These are phyloP conservation scores for Cladosporium sp. DNA, from an alignment of 2,329 filamentous ascomycete genomes.

Conservation along the genomic window DNA sequence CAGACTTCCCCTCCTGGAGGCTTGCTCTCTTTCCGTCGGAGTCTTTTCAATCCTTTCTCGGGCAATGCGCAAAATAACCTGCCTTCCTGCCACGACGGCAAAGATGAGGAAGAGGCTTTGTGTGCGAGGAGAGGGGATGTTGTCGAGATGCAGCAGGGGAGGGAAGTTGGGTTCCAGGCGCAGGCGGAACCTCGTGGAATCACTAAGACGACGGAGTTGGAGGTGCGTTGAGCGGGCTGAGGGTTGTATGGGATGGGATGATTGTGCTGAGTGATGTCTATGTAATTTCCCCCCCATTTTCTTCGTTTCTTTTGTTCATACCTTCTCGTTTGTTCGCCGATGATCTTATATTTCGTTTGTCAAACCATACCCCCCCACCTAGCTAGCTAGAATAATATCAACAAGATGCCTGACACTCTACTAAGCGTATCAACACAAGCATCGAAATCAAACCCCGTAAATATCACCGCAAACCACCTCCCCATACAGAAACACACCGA, in stretches of 20 bases:
- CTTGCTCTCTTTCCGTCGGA: not conserved
- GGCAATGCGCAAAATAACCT: not conserved
- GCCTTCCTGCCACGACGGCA: not conserved
- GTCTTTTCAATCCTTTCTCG: conserved; percentile 3
- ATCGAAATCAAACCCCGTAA: too few relatives aligned
- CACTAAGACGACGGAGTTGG: not conserved
- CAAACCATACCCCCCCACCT: too few relatives aligned
- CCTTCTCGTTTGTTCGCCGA: too few relatives aligned
- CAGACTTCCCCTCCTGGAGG: not conserved
- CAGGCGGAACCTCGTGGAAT: not conserved
- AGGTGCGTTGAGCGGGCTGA: not conserved
- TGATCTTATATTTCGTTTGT: too few relatives aligned
- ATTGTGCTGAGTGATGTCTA: too few relatives aligned
- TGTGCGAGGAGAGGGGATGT: not conserved
- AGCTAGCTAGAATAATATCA: too few relatives aligned
- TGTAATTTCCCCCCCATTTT: too few relatives aligned
- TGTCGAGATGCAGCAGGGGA: not conserved
- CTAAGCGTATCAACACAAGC: too few relatives aligned
- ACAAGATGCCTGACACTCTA: too few relatives aligned
- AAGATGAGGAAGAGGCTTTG: not conserved
- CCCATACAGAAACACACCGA: too few relatives aligned
- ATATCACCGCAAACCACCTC: too few relatives aligned
- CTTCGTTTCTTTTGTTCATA: too few relatives aligned
- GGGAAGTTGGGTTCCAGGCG: not conserved
- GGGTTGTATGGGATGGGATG: not conserved